Evolutionary conservation across 2,329 filamentous ascomycete genomes (phyloP).

Genomic region (Trichoderma oligosporum): DNA sequence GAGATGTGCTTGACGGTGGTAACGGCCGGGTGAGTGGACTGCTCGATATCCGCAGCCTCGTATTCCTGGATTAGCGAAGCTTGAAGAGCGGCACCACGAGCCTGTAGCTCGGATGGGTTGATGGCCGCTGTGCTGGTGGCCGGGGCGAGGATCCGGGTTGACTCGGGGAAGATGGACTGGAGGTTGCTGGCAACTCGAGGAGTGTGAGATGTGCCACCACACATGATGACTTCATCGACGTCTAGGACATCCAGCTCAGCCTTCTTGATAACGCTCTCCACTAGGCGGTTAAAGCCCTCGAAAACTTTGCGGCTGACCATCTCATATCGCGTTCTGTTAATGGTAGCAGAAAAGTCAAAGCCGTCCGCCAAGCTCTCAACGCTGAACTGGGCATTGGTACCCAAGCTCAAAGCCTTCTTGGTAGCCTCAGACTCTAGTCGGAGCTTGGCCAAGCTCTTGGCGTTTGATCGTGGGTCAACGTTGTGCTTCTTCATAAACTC

Average conservation of each 20-base stretch:
- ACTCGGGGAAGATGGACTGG: conserved; percentile 72
- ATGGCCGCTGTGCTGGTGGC: conserved; percentile 73
- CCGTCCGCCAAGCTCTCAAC: conserved; percentile 88
- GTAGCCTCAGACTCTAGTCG: conserved; percentile 86
- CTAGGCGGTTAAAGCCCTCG: conserved; percentile 78
- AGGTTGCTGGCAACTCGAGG: conserved; percentile 86
- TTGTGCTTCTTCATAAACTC: conserved; percentile 98
- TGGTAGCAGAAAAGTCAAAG: conserved; percentile 82
- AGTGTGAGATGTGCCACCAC: conserved; percentile 87
- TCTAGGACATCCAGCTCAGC: conserved; percentile 88
- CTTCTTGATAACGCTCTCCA: conserved; percentile 84
- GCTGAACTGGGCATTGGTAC: conserved; percentile 83
- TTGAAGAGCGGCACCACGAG: conserved; percentile 90
- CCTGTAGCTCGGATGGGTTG: conserved; percentile 88
- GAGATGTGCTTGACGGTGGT: conserved; percentile 88
- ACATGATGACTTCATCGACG: conserved; percentile 89
- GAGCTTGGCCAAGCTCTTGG: conserved; percentile 82
- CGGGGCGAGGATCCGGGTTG: conserved; percentile 75
- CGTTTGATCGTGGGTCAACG: conserved; percentile 78
- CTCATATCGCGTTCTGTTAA: conserved; percentile 93
- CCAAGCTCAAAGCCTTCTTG: conserved; percentile 87
- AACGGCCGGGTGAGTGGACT: conserved; percentile 92
- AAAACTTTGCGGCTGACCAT: conserved; percentile 83
- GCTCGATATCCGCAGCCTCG: conserved; percentile 87
- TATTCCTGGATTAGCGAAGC: conserved; percentile 93